Evolutionary conservation across 257 asterid species (phyloP), one percentile per base, ranked within the genome.

Genomic region (Anisodus acutangulus): DNA sequence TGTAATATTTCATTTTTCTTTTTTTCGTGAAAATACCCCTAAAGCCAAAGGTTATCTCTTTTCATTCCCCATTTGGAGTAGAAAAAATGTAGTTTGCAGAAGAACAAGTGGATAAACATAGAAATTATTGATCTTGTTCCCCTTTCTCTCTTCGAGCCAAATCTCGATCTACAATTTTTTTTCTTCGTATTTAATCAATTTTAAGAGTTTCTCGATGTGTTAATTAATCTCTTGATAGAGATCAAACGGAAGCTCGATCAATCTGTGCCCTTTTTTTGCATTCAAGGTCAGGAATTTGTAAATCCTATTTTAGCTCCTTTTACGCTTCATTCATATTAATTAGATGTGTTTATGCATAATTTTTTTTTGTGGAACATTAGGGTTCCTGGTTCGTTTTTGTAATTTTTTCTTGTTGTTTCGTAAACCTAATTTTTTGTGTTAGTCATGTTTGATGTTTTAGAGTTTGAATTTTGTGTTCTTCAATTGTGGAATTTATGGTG

Each of bases 51-150:
- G 39, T 74, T 22, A 74, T 74, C 62, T 13, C 11, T 22, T 22
- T 74, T 74, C 81, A 49, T 74, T 74, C 81, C 81, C n/a, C 2
- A 74, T 74, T 74, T 74, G 80, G 17, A 49, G 58, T 19, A 74
- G 60, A 22, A 74, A 69, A 41, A 47, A 19, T 74, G 80, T 49
- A 60, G 7, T 11, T 74, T 74, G 4, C 0, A 1, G 35, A 31
- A 31, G 35, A 31, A 31, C 35, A 31, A 70, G 35, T 70, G 78
- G 55, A 70, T 70, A 70, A 70, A 70, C 78, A 70, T 41, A 70
- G 78, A 70, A 70, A 59, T 17, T 2, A 58, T 17, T 6, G n/a
- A 59, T 10, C 1, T 22, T 19, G 41, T 41, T 39, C 0, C 6
- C 26, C 26, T 6, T 69, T 70, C 66, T 41, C 78, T 69, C 55